Evolutionary conservation across 2,329 filamentous ascomycete genomes (phyloP), one percentile per base, ranked within the genome.

Genomic region (Trichophaea hybrida): DNA sequence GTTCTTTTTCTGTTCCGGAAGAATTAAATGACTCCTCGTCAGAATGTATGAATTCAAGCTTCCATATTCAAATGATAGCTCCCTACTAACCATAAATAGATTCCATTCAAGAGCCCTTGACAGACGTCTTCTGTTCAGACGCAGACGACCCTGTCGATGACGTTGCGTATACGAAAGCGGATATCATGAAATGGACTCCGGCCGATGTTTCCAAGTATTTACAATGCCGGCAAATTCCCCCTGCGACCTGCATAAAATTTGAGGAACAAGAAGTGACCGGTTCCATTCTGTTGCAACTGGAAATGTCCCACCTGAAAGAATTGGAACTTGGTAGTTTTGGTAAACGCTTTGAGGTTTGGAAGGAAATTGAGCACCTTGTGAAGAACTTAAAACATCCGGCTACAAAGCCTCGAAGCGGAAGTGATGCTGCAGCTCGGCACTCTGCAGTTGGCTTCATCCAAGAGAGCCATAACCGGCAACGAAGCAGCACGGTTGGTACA

Each of bases 181-280:
- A 96, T 70, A 88, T 98, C 31, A 80, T 84, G 68, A 72, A 75
- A 1, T 98, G 93, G 93, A 81, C 78, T 33, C 81, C 89, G 0
- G 80, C 82, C 64, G 82, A 93, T 62, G 91, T 96, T 17, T 88
- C 91, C 35, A 88, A 94, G 68, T 91, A 94, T 70, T 76, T 98
- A 44, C 90, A 93, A 67, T 85, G 86, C 1, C 76, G 82, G 3
- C 90, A 89, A 5, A 85, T 97, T 6, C 91, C 97, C 71, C 82
- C 84, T 68, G 83, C 84, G 66, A 91, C 97, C 68, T 98, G 93
- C 70, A 85, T 94, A 65, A 87, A 97, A 2, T 98, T 98, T 69
- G 79, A 85, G 67, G 90, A 97, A 69, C 91, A 98, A 72, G 93
- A 98, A 71, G 97, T 98, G 60, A 84, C 86, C 1, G 93, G 93